Percentiles rank a stretch among this genome's conserved stretches.
phyloP scores from a whole-genome alignment of 139 green algal species.

The Chlorella sorokiniana region DNA sequence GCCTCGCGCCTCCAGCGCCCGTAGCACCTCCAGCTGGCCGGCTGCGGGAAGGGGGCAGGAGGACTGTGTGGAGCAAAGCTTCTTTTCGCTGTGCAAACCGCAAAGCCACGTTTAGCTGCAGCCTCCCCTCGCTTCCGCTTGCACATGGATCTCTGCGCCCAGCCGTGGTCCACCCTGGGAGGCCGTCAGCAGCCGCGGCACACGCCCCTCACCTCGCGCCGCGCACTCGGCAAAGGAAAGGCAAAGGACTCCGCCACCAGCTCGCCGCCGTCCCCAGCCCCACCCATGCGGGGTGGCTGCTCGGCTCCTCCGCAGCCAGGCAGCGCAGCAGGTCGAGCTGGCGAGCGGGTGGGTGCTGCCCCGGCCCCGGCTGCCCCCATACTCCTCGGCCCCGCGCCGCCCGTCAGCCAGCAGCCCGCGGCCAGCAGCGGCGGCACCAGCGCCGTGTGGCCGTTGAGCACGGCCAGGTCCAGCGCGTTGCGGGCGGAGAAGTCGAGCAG shows the following conservation, averaged over 20 bases:
- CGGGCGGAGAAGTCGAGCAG: slow-evolving; percentile 25
- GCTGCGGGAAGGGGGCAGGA: not conserved
- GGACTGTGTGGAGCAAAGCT: not conserved
- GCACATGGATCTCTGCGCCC: no score
- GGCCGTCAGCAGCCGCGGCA: no score
- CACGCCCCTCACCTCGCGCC: not conserved
- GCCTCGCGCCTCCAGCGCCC: not conserved
- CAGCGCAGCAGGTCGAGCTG: slow-evolving; percentile 6
- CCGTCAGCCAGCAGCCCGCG: slow-evolving; percentile 39
- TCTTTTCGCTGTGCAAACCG: not conserved
- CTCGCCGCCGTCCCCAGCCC: slow-evolving; percentile 2
- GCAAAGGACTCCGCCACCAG: slow-evolving; percentile 3
- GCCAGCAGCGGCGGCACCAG: slow-evolving; percentile 20
- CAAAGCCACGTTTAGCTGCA: no score
- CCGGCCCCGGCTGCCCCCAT: not conserved
- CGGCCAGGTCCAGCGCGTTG: slow-evolving; percentile 51
- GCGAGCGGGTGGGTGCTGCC: not conserved
- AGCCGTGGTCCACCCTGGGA: no score
- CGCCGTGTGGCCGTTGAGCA: slow-evolving; percentile 37
- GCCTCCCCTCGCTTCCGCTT: no score
- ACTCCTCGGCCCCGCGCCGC: slow-evolving; percentile 2
- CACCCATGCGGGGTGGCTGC: not conserved
- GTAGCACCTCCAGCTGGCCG: slow-evolving; percentile 14
- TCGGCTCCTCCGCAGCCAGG: not conserved
- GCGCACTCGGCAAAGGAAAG: slow-evolving; percentile 25